A percentile compares a stretch with the other conserved stretches of the same genome.
These are phyloP conservation scores for Solanum stenotomum DNA, from an alignment of 257 asterid species.

Conservation along the genomic window DNA sequence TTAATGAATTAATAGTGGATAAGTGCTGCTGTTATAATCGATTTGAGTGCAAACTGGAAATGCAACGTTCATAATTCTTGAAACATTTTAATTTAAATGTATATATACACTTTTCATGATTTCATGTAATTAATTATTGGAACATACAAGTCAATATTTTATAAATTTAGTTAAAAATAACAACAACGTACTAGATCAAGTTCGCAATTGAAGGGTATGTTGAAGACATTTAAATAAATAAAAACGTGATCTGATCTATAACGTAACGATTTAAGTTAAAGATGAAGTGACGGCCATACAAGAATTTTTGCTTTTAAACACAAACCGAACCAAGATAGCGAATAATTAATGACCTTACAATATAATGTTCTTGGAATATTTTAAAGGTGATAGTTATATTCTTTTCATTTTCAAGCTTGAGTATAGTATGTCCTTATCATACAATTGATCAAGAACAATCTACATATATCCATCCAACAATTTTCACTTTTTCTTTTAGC, in stretches of 20 bases:
- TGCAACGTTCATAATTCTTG: not conserved
- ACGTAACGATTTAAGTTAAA: not conserved
- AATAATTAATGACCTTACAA: not conserved
- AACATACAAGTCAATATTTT: no score
- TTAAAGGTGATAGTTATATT: not conserved
- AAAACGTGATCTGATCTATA: not conserved
- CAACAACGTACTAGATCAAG: not conserved
- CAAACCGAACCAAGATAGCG: not conserved
- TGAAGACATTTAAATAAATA: not conserved
- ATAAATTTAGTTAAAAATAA: no score
- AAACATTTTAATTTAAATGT: not conserved
- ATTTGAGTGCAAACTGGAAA: no score
- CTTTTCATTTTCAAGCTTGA: not conserved
- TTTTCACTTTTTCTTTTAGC: not conserved
- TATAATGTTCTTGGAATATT: not conserved
- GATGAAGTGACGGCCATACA: not conserved
- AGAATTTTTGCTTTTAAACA: not conserved
- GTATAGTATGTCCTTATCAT: not conserved
- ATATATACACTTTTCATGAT: not conserved
- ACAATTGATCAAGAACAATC: not conserved
- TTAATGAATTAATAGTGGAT: not conserved
- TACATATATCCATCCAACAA: not conserved
- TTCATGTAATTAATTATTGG: no score
- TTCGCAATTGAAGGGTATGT: no score
- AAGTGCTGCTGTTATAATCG: not conserved